Evolutionary conservation across 192 early-diverging fungal genomes (phyloP).

Genomic region (Coemansia sp.): DNA sequence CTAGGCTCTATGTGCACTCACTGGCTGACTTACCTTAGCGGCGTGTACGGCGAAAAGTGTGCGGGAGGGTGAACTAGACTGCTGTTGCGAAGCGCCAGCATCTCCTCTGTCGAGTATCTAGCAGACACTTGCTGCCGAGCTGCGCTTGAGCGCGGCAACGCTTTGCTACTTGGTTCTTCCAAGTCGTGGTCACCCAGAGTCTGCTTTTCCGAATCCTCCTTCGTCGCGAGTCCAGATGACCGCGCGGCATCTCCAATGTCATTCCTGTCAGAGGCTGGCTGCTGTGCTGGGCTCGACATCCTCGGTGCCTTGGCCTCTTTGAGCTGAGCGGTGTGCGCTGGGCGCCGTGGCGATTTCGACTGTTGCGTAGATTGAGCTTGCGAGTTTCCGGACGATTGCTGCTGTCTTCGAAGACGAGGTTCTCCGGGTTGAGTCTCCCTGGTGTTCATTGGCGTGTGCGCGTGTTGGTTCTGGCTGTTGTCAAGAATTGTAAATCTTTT

Average conservation of each 20-base stretch:
- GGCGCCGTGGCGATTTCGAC: conserved; percentile 14
- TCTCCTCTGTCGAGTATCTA: conserved; percentile 40
- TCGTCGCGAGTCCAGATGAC: conserved; percentile 1
- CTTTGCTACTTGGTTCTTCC: background rate
- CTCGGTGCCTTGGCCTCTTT: conserved; percentile 8
- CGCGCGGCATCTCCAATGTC: background rate
- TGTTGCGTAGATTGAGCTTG: conserved; percentile 16
- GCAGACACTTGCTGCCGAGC: background rate
- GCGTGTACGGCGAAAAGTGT: conserved; percentile 38
- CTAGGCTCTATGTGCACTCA: background rate
- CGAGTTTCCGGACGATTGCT: conserved; percentile 5
- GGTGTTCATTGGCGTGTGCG: conserved; percentile 23
- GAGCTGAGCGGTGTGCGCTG: background rate
- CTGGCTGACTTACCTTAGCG: conserved; percentile 40
- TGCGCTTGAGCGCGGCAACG: background rate
- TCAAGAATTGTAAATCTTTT: background rate
- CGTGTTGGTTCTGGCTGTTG: background rate
- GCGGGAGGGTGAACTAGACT: conserved; percentile 28
- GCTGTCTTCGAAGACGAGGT: conserved; percentile 30
- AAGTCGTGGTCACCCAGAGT: background rate
- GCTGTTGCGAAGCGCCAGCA: conserved; percentile 44
- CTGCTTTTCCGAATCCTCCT: background rate
- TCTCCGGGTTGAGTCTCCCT: conserved; percentile 14
- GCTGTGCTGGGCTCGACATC: conserved; percentile 5
- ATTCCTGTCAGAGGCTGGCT: background rate